These are phyloP conservation scores for Penicillium hordei DNA, from an alignment of 2,329 filamentous ascomycete species.

Conservation along the genomic window DNA sequence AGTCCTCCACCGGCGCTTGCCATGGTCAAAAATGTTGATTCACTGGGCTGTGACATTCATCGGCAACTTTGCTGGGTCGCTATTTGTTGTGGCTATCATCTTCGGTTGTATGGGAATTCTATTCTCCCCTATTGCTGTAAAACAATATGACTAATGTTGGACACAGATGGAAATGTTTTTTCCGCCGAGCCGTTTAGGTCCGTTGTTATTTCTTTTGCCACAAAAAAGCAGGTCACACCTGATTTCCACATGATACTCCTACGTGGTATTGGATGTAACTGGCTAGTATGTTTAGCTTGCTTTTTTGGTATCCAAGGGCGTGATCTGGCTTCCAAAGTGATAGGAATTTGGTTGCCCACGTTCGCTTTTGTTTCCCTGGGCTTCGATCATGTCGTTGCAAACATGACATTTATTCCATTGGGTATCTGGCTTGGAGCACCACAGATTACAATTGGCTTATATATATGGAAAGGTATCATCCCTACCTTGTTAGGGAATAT, in stretches of 20 bases:
- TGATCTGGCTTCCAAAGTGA: constrained; percentile 55
- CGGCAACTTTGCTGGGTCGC: constrained; percentile 50
- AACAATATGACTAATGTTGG: not conserved
- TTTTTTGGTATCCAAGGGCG: constrained; percentile 48
- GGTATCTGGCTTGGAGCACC: constrained; percentile 52
- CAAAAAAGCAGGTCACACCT: constrained; percentile 51
- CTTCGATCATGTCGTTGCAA: constrained; percentile 59
- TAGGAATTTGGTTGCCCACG: constrained; percentile 58
- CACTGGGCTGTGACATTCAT: constrained; percentile 50
- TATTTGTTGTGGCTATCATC: constrained; percentile 52
- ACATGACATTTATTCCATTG: constrained; percentile 57
- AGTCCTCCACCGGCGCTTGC: constrained; percentile 44
- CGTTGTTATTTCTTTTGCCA: constrained; percentile 49
- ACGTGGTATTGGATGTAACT: constrained; percentile 57
- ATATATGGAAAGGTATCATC: constrained; percentile 60
- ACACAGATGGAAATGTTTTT: constrained; percentile 49
- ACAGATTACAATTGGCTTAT: constrained; percentile 49
- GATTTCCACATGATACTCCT: constrained; percentile 56
- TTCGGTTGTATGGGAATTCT: constrained; percentile 40
- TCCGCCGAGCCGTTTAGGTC: constrained; percentile 46
- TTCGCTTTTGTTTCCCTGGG: constrained; percentile 56
- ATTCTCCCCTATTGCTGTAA: not conserved
- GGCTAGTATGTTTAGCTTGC: constrained; percentile 57
- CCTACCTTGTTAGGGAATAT: constrained; percentile 56
- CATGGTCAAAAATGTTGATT: constrained; percentile 37